Base-by-base conservation (phyloP, 768 basidiomycete genomes). In the Tephrocybe sp. region DNA sequence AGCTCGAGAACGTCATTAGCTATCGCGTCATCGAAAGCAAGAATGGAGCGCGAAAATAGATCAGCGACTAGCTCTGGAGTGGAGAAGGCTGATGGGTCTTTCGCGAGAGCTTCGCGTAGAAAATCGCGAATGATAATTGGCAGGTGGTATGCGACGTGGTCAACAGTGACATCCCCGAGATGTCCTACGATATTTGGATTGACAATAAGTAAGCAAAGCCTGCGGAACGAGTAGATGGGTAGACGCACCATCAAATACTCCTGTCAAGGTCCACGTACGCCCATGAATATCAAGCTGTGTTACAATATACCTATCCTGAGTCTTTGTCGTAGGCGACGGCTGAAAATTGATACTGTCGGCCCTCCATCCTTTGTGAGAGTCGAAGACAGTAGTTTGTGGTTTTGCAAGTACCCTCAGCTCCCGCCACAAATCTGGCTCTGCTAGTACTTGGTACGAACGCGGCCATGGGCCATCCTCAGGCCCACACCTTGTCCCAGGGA, bases 401-500 rank as follows among this genome's bases (percentile, higher is more conserved):
- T 77, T 76, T 1, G 82, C 80, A 12, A 80, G 63, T 13, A 67
- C 64, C 25, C 70, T 64, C 33, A 86, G 65, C 53, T 76, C 75
- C 11, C 73, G 62, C 80, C 79, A 82, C 11, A 84, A 66, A 36
- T 78, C 76, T n/a, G 69, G 55, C 37, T 78, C 71, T 16, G 70
- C 64, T 13, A 85, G 71, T 18, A 74, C 68, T 47, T 73, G 73
- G 57, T 81, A 85, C 9, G 79, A 64, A 43, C 79, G 76, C 5
- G 83, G 83, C 82, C 83, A 84, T 29, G 79, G 78, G 4, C 78
- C 82, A 36, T 85, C 83, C 51, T 84, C 80, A 39, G 83, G 79
- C 5, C 74, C 78, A 59, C 80, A 82, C 27, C 83, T 69, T 24
- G 77, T 75, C 12, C 83, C 82, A 18, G 80, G 80, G 10, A 84